Evolutionary conservation across 495 filamentous ascomycete genomes (phyloP).

Genomic region (Talaromyces trachyspermus): DNA sequence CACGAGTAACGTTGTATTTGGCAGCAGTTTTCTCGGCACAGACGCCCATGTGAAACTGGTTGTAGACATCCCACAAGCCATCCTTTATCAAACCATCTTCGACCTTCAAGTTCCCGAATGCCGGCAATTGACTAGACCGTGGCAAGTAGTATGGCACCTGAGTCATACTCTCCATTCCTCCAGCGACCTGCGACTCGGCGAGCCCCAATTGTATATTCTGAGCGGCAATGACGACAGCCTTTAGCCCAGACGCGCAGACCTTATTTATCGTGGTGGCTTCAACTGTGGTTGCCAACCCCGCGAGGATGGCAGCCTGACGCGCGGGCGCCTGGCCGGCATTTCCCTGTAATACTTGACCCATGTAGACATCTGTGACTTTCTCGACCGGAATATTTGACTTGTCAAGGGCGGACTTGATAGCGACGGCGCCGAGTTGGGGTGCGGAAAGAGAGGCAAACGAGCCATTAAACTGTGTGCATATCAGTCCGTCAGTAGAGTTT

Average conservation of each 20-base stretch:
- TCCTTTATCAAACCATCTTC: slow-evolving; percentile 94
- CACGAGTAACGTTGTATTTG: slow-evolving; percentile 69
- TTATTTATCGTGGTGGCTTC: slow-evolving; percentile 95
- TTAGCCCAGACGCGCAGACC: slow-evolving; percentile 90
- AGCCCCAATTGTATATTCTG: slow-evolving; percentile 90
- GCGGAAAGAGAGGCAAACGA: slow-evolving; percentile 75
- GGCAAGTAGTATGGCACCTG: slow-evolving; percentile 86
- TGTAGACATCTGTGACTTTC: slow-evolving; percentile 84
- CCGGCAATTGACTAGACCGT: slow-evolving; percentile 63
- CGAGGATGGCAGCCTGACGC: slow-evolving; percentile 80
- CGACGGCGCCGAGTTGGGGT: slow-evolving; percentile 74
- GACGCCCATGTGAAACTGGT: slow-evolving; percentile 94
- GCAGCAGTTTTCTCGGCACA: slow-evolving; percentile 96
- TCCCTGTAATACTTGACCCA: slow-evolving; percentile 92
- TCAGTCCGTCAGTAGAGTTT: background rate
- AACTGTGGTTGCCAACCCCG: slow-evolving; percentile 68
- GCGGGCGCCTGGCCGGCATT: slow-evolving; percentile 83
- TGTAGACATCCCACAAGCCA: slow-evolving; percentile 93
- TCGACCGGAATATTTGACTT: slow-evolving; percentile 73
- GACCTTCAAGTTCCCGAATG: slow-evolving; percentile 78
- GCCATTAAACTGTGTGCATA: slow-evolving; percentile 72
- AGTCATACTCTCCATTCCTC: slow-evolving; percentile 97
- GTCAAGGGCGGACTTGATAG: slow-evolving; percentile 79
- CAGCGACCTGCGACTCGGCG: slow-evolving; percentile 78
- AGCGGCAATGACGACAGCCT: slow-evolving; percentile 82